A percentile compares a stretch with the other conserved stretches of the same genome.
Evolutionary conservation across 2,329 filamentous ascomycete genomes (phyloP).

Genomic region (Hypoxylon sp.): DNA sequence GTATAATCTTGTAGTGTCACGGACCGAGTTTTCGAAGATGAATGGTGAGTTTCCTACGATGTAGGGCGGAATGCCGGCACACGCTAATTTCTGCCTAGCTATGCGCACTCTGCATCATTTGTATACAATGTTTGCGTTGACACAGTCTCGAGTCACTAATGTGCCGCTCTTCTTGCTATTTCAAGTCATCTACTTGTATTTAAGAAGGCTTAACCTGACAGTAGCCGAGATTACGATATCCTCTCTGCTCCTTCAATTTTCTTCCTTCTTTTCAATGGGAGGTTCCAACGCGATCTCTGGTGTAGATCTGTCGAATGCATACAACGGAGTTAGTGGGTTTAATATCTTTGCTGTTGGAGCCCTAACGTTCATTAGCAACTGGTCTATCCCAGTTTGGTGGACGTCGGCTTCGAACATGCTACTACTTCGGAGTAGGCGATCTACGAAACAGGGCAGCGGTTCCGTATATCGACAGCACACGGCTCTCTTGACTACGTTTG

Average conservation of each 20-base stretch:
- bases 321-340: constrained; percentile 90
- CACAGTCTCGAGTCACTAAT: constrained; percentile 88
- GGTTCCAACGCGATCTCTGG: constrained; percentile 96
- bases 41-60: constrained; percentile 46
- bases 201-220: constrained; percentile 64
- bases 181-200: constrained; percentile 69
- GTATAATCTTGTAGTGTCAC: constrained; percentile 56
- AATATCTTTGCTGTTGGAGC: constrained; percentile 84
- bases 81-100: constrained; percentile 50
- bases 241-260: constrained; percentile 82
- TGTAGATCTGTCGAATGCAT: constrained; percentile 94
- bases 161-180: constrained; percentile 88
- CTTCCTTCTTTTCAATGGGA: constrained; percentile 90
- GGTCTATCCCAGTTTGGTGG: constrained; percentile 94
- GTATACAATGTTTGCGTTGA: constrained; percentile 84
- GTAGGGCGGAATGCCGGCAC: neutral
- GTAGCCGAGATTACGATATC: constrained; percentile 76
- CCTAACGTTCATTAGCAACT: constrained; percentile 90
- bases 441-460: constrained; percentile 36
- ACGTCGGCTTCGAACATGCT: constrained; percentile 74
- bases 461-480: constrained; percentile 67
- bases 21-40: constrained; percentile 48
- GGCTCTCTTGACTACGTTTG: constrained; percentile 78
- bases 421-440: constrained; percentile 61
- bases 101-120: constrained; percentile 75